A percentile compares a stretch with the other conserved stretches of the same genome.
Conservation (phyloP, 1,139 yeast species). For the Sugiyamaella xylanicola region DNA sequence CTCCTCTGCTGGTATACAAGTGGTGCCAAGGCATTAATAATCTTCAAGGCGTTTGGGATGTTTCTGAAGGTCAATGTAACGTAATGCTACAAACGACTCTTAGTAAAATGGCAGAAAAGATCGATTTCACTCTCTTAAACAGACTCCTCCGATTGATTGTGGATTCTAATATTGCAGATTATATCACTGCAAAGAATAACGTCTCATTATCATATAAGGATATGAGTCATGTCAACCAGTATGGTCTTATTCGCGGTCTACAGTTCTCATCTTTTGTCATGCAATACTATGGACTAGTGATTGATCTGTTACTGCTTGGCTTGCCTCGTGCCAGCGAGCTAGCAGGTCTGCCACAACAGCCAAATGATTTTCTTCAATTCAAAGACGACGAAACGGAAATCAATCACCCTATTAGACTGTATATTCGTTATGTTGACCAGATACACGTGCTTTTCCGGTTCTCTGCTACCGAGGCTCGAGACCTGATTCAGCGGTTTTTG, state of each 20-base stretch:
- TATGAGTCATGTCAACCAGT: constrained; percentile 90
- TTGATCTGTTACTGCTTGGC: constrained; percentile 83
- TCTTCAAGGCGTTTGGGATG: constrained; percentile 75
- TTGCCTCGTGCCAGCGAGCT: constrained; percentile 82
- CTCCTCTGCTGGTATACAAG: constrained; percentile 87
- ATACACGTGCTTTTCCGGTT: constrained; percentile 80
- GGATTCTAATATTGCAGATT: constrained; percentile 93
- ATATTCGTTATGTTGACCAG: constrained; percentile 81
- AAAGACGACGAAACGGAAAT: constrained; percentile 59
- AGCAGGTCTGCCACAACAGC: constrained; percentile 71
- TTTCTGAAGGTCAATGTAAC: constrained; percentile 69
- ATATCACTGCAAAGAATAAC: constrained; percentile 89
- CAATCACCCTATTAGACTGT: constrained; percentile 73
- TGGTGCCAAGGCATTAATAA: constrained; percentile 97
- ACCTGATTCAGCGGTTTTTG: constrained; percentile 71
- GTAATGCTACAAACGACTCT: constrained; percentile 83
- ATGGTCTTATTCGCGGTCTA: constrained; percentile 84
- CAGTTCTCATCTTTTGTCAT: constrained; percentile 88
- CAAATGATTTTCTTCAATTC: constrained; percentile 79
- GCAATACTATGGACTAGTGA: constrained; percentile 85
- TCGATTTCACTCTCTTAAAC: constrained; percentile 84
- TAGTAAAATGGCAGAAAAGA: constrained; percentile 73
- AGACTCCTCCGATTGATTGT: constrained; percentile 76
- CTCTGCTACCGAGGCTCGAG: constrained; percentile 70
- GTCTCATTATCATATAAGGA: constrained; percentile 83